phyloP scores from a whole-genome alignment of 208 protist species.

The Trypanosoma caninum region DNA sequence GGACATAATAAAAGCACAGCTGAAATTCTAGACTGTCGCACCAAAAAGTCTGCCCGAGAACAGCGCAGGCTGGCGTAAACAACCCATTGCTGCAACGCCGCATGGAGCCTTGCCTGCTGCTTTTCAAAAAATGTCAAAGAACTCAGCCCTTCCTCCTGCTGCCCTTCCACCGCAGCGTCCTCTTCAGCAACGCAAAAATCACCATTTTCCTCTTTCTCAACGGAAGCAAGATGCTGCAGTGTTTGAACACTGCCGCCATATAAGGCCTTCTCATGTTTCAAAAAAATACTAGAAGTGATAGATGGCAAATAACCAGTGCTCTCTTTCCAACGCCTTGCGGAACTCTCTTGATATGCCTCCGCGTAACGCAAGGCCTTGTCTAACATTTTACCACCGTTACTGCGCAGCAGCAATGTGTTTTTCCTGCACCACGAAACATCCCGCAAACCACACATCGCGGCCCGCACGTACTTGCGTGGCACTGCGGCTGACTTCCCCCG shows the following conservation, averaged over 20 bases:
- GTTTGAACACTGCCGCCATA: not conserved
- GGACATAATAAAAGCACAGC: slow-evolving; percentile 15
- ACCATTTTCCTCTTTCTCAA: not conserved
- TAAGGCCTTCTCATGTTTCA: not conserved
- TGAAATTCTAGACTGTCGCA: slow-evolving; percentile 15
- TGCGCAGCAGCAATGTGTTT: not conserved
- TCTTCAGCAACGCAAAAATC: not conserved
- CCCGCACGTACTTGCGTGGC: slow-evolving; percentile 17
- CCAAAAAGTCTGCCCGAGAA: slow-evolving; percentile 14
- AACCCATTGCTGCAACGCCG: slow-evolving; percentile 28
- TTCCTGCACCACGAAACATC: not conserved
- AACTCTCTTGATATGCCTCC: slow-evolving; percentile 12
- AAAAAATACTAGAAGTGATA: not conserved
- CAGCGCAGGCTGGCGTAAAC: slow-evolving; percentile 11
- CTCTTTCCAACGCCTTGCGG: slow-evolving; percentile 4
- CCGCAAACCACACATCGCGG: slow-evolving; percentile 14
- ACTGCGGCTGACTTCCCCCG: slow-evolving; percentile 8
- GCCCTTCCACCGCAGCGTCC: not conserved
- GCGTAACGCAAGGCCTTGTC: slow-evolving; percentile 16
- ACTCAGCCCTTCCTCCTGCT: slow-evolving; percentile 1
- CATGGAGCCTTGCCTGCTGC: slow-evolving; percentile 22
- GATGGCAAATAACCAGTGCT: not conserved
- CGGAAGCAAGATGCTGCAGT: slow-evolving; percentile 9
- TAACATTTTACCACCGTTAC: not conserved
- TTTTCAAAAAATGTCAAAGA: slow-evolving; percentile 7